Base-by-base conservation (phyloP, 2,329 filamentous ascomycete species). In the Pezicula carpinea region DNA sequence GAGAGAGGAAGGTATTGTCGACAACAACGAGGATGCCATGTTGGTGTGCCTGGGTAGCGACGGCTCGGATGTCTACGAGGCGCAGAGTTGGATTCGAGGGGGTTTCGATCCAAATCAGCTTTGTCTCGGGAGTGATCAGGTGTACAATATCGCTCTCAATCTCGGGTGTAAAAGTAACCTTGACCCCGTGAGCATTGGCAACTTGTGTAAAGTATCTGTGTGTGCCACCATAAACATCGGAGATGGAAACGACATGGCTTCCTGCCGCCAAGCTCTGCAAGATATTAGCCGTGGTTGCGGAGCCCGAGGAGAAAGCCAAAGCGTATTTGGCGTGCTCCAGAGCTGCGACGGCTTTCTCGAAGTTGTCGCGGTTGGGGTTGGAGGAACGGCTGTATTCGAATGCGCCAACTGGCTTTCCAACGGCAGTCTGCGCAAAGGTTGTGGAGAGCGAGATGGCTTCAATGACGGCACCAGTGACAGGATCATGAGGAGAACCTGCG, bases 161-260 rank as follows among this genome's bases (percentile, higher is more conserved):
- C 69, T 84, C 84, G 8, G 90, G 89, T 5, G 90, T 92, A 69
- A 99, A 99, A 42, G 92, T 95, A 52, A 97, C 93, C 59, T 87
- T 82, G 46, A 99, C 89, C 61, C 92, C 89, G 68, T 99, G 93
- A 21, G 93, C 90, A 61, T 89, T 83, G 48, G 93, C 93, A 43
- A 97, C 93, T 72, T 96, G 91, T 56, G 93, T 99, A 76, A 99
- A 99, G 76, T 99, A 99, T 62, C 93, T 81, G 73, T 99, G 93
- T 35, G 93, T 99, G 59, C 93, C 93, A 59, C 93, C 93, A 68
- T 99, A 99, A 60, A 99, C 91, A 67, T 99, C 93, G 39, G 90
- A 95, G 40, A 99, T 89, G 52, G 90, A 96, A 60, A 99, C 85
- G 61, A 99, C 89, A 71, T 99, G 93, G 40, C 89, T 93, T 53